phyloP scores from a whole-genome alignment of 2,329 filamentous ascomycete genomes.

The Colletotrichum sp. region DNA sequence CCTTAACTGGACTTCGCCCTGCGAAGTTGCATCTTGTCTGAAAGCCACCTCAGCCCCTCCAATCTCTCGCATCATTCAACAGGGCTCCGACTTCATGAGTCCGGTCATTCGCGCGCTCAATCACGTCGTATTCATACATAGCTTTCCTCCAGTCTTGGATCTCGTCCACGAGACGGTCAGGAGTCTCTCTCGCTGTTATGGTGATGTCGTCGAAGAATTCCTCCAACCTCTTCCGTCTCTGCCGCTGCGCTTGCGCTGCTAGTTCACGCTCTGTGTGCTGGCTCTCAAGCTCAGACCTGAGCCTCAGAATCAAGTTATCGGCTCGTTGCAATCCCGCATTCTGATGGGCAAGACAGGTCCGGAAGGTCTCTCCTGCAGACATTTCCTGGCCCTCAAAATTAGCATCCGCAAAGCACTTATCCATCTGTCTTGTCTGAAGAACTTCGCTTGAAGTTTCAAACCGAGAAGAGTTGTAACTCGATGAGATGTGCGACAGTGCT shows the following conservation, averaged over 20 bases:
- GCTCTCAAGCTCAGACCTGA: not conserved
- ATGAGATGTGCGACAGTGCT: accelerated
- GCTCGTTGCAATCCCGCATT: not conserved
- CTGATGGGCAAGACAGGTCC: not conserved
- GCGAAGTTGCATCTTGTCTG: not conserved
- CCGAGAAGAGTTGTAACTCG: not conserved
- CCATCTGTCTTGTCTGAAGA: not conserved
- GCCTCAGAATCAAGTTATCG: not conserved
- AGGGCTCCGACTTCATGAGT: not conserved
- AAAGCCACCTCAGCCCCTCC: not conserved
- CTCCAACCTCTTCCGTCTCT: not conserved
- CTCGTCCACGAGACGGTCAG: not conserved
- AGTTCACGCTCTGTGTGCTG: not conserved
- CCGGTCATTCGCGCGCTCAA: not conserved
- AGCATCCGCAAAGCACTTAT: not conserved
- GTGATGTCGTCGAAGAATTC: not conserved
- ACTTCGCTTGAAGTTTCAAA: not conserved
- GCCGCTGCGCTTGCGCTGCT: not conserved
- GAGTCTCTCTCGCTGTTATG: not conserved
- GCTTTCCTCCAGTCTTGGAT: not conserved
- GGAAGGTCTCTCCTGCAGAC: not conserved
- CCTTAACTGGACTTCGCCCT: too few relatives aligned
- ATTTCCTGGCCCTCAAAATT: not conserved
- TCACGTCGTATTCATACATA: accelerated
- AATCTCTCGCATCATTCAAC: not conserved